These are phyloP conservation scores for Saccharomycopsis vini DNA, from an alignment of 805 yeast genomes.

Conservation along the genomic window DNA sequence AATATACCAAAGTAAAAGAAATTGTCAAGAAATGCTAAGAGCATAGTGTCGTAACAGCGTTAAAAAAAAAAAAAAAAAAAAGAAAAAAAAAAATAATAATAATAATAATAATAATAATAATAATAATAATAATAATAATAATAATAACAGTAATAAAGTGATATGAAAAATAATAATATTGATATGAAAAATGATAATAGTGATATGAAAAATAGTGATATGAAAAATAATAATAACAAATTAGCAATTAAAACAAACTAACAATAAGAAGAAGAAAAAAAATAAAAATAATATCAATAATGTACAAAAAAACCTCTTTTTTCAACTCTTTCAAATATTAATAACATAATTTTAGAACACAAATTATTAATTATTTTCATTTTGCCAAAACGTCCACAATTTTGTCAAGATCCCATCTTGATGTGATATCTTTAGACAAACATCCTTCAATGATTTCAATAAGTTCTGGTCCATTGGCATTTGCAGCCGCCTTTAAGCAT, in stretches of 20 bases:
- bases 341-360: neutral
- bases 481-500: slow-evolving; percentile 36
- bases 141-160: neutral
- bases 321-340: neutral
- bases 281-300: neutral
- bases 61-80: neutral
- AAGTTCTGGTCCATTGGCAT: slow-evolving; percentile 22
- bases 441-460: slow-evolving; percentile 42
- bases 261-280: neutral
- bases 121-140: neutral
- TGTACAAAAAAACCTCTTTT: neutral
- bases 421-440: slow-evolving; percentile 40
- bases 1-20: no score
- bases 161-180: neutral
- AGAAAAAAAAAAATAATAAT: neutral
- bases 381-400: slow-evolving; percentile 9
- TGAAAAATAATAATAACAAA: neutral
- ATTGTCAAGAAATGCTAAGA: neutral
- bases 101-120: neutral
- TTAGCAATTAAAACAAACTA: neutral
- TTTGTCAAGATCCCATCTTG: slow-evolving; percentile 40
- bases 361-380: neutral
- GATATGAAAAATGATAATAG: neutral
- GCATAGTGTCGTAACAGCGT: neutral
- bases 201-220: neutral